Percentiles rank a stretch among this genome's conserved stretches.
Evolutionary conservation across 2,329 filamentous ascomycete species (phyloP).

Genomic region (Aspergillus persii): DNA sequence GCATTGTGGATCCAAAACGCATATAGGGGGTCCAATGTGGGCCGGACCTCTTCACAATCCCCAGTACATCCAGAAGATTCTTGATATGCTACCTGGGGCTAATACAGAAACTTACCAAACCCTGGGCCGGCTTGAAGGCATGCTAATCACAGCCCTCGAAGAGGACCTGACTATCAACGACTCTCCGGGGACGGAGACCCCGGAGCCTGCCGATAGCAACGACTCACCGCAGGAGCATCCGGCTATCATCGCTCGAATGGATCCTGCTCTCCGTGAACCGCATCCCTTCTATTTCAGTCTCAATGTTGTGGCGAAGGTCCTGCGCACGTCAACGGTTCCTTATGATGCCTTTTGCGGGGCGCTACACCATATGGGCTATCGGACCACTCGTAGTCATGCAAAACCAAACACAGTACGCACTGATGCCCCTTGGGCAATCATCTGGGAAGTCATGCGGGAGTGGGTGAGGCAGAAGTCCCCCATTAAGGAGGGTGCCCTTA

Average conservation of each 20-base stretch:
- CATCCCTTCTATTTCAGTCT: constrained; percentile 87
- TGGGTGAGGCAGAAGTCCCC: constrained; percentile 82
- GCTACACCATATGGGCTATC: constrained; percentile 75
- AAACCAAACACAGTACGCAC: constrained; percentile 90
- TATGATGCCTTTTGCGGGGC: constrained; percentile 79
- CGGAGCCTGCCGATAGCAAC: constrained; percentile 10
- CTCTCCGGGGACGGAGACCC: constrained; percentile 11
- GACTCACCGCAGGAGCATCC: constrained; percentile 19
- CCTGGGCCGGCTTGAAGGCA: constrained; percentile 77
- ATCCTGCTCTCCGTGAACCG: constrained; percentile 65
- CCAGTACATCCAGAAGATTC: constrained; percentile 75
- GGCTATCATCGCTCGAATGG: constrained; percentile 46
- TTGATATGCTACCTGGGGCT: constrained; percentile 67
- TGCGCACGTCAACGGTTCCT: constrained; percentile 78
- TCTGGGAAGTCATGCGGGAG: constrained; percentile 93
- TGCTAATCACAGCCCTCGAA: constrained; percentile 84
- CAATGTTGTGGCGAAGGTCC: constrained; percentile 67
- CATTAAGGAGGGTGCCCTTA: constrained; percentile 69
- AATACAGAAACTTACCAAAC: constrained; percentile 75
- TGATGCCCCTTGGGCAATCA: constrained; percentile 80
- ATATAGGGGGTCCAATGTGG: constrained; percentile 93
- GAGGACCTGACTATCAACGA: constrained; percentile 52
- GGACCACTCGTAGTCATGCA: constrained; percentile 81
- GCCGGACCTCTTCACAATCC: constrained; percentile 82
- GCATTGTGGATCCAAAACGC: constrained; percentile 83